Conservation (phyloP, 805 yeast species). For the Pichia occidentalis region DNA sequence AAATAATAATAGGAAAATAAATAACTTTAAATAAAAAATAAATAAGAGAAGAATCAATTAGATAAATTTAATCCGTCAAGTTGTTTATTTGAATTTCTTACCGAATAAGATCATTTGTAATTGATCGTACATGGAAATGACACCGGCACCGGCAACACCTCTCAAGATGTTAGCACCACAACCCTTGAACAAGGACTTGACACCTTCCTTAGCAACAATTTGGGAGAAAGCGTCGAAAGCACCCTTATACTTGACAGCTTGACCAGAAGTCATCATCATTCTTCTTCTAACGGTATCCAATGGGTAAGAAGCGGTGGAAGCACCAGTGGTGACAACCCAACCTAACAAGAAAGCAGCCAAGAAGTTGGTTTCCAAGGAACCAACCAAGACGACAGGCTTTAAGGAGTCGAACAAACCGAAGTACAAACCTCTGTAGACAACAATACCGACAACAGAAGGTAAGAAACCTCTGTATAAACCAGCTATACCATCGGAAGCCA, state of each 20-base stretch:
- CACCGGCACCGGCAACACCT: conserved; percentile 99
- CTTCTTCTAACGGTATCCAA: conserved; percentile 99
- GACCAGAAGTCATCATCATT: conserved; percentile 99
- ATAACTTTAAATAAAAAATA: conserved; percentile 4
- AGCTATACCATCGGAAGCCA: conserved; percentile 93
- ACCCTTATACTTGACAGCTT: conserved; percentile 93
- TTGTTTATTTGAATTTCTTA: conserved; percentile 75
- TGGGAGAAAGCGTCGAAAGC: conserved; percentile 88
- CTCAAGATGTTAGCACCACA: conserved; percentile 99
- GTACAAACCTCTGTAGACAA: conserved; percentile 99
- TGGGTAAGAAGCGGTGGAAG: conserved; percentile 98
- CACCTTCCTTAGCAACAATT: conserved; percentile 96
- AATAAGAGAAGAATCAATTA: background rate
- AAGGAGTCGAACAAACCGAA: conserved; percentile 96
- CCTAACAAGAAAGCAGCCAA: conserved; percentile 93
- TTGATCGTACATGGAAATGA: conserved; percentile 95
- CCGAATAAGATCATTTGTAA: conserved; percentile 92
- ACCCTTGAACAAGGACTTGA: conserved; percentile 91
- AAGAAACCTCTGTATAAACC: conserved; percentile 99
- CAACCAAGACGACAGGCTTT: conserved; percentile 90
- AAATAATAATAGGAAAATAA: background rate
- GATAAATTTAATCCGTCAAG: conserved; percentile 12
- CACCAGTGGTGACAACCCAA: conserved; percentile 98
- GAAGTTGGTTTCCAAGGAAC: conserved; percentile 92
- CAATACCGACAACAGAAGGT: conserved; percentile 95